Evolutionary conservation across 345 rosid genomes (phyloP), one percentile per base, ranked within the genome.

Genomic region (Erysimum cheiranthoides): DNA sequence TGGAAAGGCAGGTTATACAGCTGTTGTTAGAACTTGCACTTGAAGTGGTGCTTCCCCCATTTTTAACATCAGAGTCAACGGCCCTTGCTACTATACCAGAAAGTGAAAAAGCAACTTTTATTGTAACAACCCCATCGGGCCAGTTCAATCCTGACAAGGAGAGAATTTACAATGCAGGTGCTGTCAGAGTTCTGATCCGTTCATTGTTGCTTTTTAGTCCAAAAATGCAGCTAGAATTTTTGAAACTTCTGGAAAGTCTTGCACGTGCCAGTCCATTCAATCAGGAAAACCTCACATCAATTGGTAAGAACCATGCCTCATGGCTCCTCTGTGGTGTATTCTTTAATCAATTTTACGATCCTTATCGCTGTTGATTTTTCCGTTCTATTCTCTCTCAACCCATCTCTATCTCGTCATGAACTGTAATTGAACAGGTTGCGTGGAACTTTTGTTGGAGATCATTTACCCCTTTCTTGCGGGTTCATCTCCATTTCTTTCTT

Each of bases 1-100:
- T 80, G 80, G 99, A 96, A 86, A 96, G 88, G 86, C 94, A 88
- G 89, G 96, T 96, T 53, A 86, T 96, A 82, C 99, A 88, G 82
- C 78, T 96, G 67, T 79, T 96, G 77, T 73, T 89, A 73, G 99
- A 93, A 85, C 92, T 96, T 84, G 96, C 98, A 73, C 91, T 93
- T 81, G 99, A 96, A 82, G 85, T 93, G 74, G 90, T 93, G 67
- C 80, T 91, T 78, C 97, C 99, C 27, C 99, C 99, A 66, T 89
- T 88, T 88, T 81, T 84, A 71, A 71, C 91, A 63, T 77, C 88
- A 57, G 97, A 89, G 60, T 82, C 80, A 72, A 74, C 79, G 14
- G 35, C 77, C 78, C 72, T 87, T 45, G 60, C 85, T 57, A 79
- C 86, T 70, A 51, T 67, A 47, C 66, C 74, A 52, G 87, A 88